Percentiles rank a stretch among this genome's conserved stretches.
phyloP scores from a whole-genome alignment of 163 green algal genomes.

The Scenedesmus sp. region DNA sequence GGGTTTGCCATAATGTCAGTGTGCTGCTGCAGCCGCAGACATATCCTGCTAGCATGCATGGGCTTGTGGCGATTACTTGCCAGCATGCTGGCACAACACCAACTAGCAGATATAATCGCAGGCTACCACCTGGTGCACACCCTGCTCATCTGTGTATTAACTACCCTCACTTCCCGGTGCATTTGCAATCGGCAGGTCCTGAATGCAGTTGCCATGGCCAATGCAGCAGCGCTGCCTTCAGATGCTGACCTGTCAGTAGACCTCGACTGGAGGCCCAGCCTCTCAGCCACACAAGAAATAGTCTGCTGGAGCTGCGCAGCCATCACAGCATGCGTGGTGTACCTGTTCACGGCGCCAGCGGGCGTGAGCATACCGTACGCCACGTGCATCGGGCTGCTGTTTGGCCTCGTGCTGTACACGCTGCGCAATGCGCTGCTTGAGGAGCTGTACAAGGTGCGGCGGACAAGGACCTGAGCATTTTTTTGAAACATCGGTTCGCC shows the following conservation, averaged over 20 bases:
- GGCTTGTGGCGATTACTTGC: no score
- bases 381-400: slow-evolving; percentile 49
- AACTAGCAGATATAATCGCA: no score
- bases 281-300: slow-evolving; percentile 36
- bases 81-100: no score
- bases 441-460: slow-evolving; percentile 44
- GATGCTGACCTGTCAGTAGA: slow-evolving; percentile 31
- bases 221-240: not conserved
- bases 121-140: no score
- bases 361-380: slow-evolving; percentile 39
- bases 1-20: no score
- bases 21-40: no score
- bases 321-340: slow-evolving; percentile 8
- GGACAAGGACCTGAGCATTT: no score
- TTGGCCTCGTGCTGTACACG: slow-evolving; percentile 22
- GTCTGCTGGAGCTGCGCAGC: slow-evolving; percentile 43
- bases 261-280: slow-evolving; percentile 48
- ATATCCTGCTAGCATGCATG: no score
- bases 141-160: no score
- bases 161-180: not conserved
- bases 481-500: no score
- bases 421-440: slow-evolving; percentile 33
- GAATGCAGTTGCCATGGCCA: not conserved
- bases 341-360: slow-evolving; percentile 40
- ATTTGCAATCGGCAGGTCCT: not conserved